Conservation (phyloP, 163 green algal genomes). For the Coccomyxa subellipsoidea region DNA sequence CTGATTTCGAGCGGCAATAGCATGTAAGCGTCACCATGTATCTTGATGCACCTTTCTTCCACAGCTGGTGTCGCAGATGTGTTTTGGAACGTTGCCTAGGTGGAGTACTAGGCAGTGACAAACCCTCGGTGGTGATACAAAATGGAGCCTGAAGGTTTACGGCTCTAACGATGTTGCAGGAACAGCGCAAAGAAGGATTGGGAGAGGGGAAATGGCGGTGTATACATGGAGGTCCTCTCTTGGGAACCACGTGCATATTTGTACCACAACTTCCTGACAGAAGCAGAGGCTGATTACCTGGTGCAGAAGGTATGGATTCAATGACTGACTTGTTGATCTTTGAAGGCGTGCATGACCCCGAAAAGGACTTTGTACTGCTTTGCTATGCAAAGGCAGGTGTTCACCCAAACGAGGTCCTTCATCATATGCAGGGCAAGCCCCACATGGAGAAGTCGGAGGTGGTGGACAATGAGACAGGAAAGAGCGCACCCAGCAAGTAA, state of each 20-base stretch:
- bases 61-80: no score
- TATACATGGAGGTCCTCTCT: slow-evolving; percentile 44
- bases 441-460: slow-evolving; percentile 54
- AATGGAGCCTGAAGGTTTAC: no score
- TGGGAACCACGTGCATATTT: slow-evolving; percentile 55
- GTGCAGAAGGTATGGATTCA: slow-evolving; percentile 26
- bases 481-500: slow-evolving; percentile 30
- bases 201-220: background rate
- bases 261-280: slow-evolving; percentile 59
- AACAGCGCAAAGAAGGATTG: background rate
- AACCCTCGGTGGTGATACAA: background rate
- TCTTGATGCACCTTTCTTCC: no score
- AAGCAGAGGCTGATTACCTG: slow-evolving; percentile 63
- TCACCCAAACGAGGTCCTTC: no score
- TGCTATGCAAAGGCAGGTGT: background rate
- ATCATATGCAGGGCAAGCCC: slow-evolving; percentile 28
- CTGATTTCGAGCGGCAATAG: background rate
- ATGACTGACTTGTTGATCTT: background rate
- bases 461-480: slow-evolving; percentile 64
- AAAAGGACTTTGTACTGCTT: background rate
- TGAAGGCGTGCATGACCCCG: background rate
- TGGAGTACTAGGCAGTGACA: background rate
- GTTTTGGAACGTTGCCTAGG: background rate
- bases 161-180: no score
- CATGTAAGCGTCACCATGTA: no score